These are phyloP conservation scores for Scytalidium lignicola DNA, from an alignment of 2,329 filamentous ascomycete species.

Conservation along the genomic window DNA sequence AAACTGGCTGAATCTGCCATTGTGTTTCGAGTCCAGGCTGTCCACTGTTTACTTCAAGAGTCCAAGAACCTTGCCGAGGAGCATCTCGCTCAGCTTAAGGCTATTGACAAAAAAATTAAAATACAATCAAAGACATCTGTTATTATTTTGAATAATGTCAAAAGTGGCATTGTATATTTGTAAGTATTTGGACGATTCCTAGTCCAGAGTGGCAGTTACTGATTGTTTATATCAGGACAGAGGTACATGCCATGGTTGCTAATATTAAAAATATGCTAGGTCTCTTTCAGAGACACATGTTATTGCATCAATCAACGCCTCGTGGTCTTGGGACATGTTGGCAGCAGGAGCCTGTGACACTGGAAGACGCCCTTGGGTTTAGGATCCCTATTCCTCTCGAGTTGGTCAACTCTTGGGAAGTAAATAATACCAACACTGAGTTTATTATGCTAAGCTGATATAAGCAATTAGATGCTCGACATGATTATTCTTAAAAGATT, in stretches of 20 bases:
- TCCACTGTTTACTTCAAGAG: constrained; percentile 1
- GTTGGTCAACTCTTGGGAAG: constrained; percentile 9
- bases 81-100: constrained; percentile 2
- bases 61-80: constrained; percentile 1
- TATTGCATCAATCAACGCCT: neutral
- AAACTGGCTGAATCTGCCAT: neutral
- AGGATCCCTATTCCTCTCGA: constrained; percentile 6
- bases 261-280: neutral
- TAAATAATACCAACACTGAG: neutral
- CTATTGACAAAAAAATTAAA: constrained; percentile 4
- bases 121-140: constrained; percentile 5
- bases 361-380: constrained; percentile 8
- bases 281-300: constrained; percentile 1
- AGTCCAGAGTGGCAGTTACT: too few relatives aligned
- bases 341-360: constrained; percentile 5
- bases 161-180: constrained; percentile 1
- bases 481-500: neutral
- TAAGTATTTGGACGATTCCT: too few relatives aligned
- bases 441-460: neutral
- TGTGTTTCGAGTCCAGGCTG: neutral
- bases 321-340: constrained; percentile 4
- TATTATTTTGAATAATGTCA: constrained; percentile 5
- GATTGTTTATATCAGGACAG: too few relatives aligned
- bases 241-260: neutral
- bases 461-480: neutral